Evolutionary conservation across 2,329 filamentous ascomycete genomes (phyloP).

Genomic region (Pseudogymnoascus sp.): DNA sequence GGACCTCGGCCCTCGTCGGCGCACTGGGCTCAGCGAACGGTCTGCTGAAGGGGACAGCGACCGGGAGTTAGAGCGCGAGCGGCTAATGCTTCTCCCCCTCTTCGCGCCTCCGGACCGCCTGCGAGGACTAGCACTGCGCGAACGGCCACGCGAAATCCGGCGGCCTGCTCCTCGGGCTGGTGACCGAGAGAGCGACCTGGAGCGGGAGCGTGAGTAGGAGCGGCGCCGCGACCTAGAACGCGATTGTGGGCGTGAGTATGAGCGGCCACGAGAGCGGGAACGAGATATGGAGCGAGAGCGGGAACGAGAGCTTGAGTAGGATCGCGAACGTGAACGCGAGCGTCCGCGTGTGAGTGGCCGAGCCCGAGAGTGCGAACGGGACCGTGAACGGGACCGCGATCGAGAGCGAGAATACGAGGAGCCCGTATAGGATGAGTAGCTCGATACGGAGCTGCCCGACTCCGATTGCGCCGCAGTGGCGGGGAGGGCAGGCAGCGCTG

Average conservation of each 20-base stretch:
- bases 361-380: constrained; percentile 17
- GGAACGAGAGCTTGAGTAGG: constrained; percentile 17
- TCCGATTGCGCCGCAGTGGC: constrained; percentile 52
- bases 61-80: background rate
- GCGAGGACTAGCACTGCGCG: constrained; percentile 16
- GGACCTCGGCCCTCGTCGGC: constrained; percentile 20
- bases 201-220: constrained; percentile 18
- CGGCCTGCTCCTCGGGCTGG: constrained; percentile 19
- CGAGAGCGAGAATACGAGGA: constrained; percentile 48
- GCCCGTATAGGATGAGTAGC: constrained; percentile 68
- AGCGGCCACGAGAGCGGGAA: constrained; percentile 13
- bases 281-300: constrained; percentile 21
- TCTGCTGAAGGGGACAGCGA: background rate
- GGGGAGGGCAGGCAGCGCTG: constrained; percentile 62
- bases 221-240: constrained; percentile 19
- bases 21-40: background rate
- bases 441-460: constrained; percentile 58
- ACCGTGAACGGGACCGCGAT: constrained; percentile 27
- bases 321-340: constrained; percentile 17
- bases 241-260: constrained; percentile 32
- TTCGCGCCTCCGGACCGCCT: constrained; percentile 10
- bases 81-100: constrained; percentile 10
- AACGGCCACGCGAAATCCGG: background rate
- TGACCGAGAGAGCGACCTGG: constrained; percentile 13
- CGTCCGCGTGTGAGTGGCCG: constrained; percentile 18